phyloP scores from a whole-genome alignment of 306 rosid genomes.

The Prunus mira region DNA sequence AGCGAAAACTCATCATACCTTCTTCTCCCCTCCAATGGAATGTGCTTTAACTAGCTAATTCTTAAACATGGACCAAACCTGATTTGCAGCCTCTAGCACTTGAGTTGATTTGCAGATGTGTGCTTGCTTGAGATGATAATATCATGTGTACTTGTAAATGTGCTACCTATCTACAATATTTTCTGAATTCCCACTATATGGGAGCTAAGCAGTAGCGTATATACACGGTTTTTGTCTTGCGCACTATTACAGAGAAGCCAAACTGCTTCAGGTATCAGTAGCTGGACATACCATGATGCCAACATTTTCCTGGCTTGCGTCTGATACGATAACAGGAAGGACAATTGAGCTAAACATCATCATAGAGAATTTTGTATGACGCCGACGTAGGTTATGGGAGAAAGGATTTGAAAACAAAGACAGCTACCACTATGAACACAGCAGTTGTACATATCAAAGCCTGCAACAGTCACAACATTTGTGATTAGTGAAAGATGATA shows the following conservation, averaged over 20 bases:
- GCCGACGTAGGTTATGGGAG: background rate
- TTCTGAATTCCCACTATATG: constrained; percentile 1
- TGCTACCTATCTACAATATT: background rate
- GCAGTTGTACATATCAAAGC: constrained; percentile 58
- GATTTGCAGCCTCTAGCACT: background rate
- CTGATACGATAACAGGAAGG: constrained; percentile 1
- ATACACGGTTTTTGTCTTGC: background rate
- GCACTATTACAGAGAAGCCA: constrained; percentile 19
- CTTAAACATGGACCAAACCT: background rate
- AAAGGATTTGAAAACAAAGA: constrained; percentile 29
- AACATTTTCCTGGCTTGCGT: background rate
- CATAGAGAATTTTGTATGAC: constrained; percentile 15
- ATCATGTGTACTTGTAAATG: background rate
- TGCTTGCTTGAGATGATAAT: background rate
- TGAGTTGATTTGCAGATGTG: background rate
- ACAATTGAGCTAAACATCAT: constrained; percentile 25
- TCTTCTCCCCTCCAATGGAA: background rate
- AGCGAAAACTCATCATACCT: background rate
- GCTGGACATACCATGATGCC: constrained; percentile 12
- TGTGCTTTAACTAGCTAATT: background rate
- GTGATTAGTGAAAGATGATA: constrained; percentile 4
- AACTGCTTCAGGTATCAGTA: constrained; percentile 9
- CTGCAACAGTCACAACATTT: constrained; percentile 40
- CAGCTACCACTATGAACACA: constrained; percentile 27
- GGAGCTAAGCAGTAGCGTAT: background rate